Evolutionary conservation across 2,329 filamentous ascomycete genomes (phyloP).

Genomic region (Lasiodiplodia citricola): DNA sequence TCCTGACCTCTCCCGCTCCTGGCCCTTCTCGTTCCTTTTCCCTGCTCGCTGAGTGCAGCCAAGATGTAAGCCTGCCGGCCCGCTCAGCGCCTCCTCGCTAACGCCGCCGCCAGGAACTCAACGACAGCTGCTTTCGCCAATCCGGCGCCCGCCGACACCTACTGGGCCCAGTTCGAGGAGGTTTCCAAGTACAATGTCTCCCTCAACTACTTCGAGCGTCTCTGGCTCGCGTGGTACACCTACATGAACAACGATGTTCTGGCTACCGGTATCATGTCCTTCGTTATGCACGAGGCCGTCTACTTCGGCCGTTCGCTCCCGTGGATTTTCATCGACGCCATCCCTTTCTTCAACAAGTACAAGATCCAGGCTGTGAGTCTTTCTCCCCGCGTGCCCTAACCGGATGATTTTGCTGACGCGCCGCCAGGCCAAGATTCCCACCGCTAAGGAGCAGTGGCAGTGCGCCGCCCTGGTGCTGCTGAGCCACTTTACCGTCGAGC

Average conservation of each 20-base stretch:
- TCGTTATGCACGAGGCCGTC: slow-evolving; percentile 89
- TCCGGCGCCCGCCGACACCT: slow-evolving; percentile 56
- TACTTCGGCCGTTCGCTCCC: slow-evolving; percentile 93
- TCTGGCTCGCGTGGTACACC: slow-evolving; percentile 96
- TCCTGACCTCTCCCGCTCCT: slow-evolving; percentile 1
- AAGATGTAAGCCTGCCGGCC: not conserved
- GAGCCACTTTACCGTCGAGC: slow-evolving; percentile 95
- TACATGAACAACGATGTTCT: slow-evolving; percentile 98
- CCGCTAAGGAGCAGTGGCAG: slow-evolving; percentile 90
- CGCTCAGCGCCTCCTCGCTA: not conserved
- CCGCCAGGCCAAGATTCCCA: slow-evolving; percentile 78
- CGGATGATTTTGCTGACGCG: slow-evolving; percentile 18
- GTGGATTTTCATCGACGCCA: slow-evolving; percentile 89
- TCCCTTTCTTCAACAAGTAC: slow-evolving; percentile 88
- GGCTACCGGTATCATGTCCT: slow-evolving; percentile 97
- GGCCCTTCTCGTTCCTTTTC: slow-evolving; percentile 1
- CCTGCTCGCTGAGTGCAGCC: slow-evolving; percentile 14
- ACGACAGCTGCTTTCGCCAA: slow-evolving; percentile 42
- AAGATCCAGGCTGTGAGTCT: slow-evolving; percentile 84
- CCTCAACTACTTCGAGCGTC: slow-evolving; percentile 82
- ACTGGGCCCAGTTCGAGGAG: slow-evolving; percentile 70
- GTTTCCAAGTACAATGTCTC: slow-evolving; percentile 78
- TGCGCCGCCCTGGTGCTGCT: slow-evolving; percentile 92
- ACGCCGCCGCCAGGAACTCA: slow-evolving; percentile 39
- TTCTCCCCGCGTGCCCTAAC: not conserved